A percentile compares a stretch with the other conserved stretches of the same genome.
Conservation (phyloP, 108 stramenopile genomes). For the Nannochloropsis granulata region DNA sequence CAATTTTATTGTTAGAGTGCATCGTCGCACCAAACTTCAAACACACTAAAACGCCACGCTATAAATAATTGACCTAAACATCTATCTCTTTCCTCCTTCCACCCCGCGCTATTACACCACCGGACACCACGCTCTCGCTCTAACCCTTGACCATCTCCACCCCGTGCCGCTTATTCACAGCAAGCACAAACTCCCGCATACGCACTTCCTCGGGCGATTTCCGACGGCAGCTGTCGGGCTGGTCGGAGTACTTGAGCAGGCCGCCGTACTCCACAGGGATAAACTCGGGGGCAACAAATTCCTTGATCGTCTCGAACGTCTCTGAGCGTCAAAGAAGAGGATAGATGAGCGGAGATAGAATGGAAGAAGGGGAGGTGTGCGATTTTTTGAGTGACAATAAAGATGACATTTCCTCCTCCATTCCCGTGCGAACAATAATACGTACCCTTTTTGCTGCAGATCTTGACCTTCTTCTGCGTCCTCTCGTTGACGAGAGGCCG, state of each 20-base stretch:
- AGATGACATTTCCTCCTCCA: neutral
- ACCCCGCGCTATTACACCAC: too few species aligned
- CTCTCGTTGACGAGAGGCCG: constrained; percentile 23
- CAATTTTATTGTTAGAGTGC: too few species aligned
- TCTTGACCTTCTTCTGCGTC: constrained; percentile 24
- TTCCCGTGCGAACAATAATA: neutral
- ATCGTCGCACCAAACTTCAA: too few species aligned
- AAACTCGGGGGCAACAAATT: neutral
- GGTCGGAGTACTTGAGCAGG: neutral
- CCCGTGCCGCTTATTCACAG: neutral
- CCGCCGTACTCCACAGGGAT: neutral
- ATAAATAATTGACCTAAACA: too few species aligned
- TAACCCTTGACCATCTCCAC: neutral
- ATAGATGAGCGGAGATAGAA: neutral
- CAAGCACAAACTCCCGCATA: neutral
- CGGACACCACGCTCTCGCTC: neutral
- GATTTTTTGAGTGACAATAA: neutral
- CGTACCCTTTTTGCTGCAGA: neutral
- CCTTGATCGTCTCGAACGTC: neutral
- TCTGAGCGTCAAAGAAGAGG: neutral
- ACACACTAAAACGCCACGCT: too few species aligned
- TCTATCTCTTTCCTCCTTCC: too few species aligned
- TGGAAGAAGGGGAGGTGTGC: neutral
- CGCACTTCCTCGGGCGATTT: neutral
- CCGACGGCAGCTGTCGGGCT: neutral